phyloP scores from a whole-genome alignment of 129 eudicot genomes.

The Tagetes erecta region DNA sequence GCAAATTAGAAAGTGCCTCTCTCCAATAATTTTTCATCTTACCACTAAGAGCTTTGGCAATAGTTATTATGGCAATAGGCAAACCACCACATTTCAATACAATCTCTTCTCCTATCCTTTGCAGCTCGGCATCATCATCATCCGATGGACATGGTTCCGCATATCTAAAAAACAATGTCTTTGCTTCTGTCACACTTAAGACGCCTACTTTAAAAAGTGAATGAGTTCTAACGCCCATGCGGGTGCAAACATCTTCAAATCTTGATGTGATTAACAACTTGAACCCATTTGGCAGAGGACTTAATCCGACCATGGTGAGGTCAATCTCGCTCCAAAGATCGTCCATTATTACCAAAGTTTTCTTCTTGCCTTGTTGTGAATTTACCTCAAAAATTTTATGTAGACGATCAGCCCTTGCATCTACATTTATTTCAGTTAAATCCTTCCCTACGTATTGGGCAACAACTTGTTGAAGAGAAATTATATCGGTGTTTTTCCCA shows the following conservation, averaged over 20 bases:
- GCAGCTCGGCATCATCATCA: neutral
- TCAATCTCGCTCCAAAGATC: conserved; percentile 6
- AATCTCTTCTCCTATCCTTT: neutral
- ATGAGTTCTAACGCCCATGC: neutral
- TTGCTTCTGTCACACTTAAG: neutral
- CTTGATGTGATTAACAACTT: conserved; percentile 16
- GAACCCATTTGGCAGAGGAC: conserved; percentile 18
- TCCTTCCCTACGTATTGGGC: neutral
- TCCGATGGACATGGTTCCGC: neutral
- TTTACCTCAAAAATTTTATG: neutral
- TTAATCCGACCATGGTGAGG: conserved; percentile 3
- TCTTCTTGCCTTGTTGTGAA: neutral
- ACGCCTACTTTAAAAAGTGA: neutral
- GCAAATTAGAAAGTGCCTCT: neutral
- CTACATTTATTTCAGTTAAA: neutral
- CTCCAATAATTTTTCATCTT: neutral
- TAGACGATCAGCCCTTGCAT: conserved; percentile 25
- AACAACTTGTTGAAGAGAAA: conserved; percentile 2
- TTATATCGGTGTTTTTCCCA: neutral
- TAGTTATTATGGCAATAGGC: conserved; percentile 1
- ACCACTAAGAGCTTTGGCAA: neutral
- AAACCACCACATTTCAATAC: conserved; percentile 2
- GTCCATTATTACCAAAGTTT: conserved; percentile 16
- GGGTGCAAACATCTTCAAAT: neutral
- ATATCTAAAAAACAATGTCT: neutral